These are phyloP conservation scores for Sphenostylis stenocarpa DNA, from an alignment of 306 rosid species.

Conservation along the genomic window DNA sequence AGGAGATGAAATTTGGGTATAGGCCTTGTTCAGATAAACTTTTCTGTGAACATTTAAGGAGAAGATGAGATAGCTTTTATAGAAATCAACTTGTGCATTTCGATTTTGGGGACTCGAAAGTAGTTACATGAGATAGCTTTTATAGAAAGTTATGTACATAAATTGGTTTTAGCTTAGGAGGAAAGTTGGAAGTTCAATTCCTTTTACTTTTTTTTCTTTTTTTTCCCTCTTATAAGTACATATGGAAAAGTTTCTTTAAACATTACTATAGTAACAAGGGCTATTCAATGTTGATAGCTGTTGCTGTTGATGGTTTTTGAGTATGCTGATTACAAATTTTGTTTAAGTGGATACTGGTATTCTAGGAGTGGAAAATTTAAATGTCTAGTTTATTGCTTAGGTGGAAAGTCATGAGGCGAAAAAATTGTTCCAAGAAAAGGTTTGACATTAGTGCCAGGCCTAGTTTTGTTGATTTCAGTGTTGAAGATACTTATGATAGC, in stretches of 20 bases:
- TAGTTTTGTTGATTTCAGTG: not conserved
- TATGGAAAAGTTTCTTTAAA: not conserved
- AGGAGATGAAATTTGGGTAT: not conserved
- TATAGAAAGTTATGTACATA: not conserved
- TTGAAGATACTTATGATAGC: not conserved
- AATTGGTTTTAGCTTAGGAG: not conserved
- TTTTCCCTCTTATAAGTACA: not conserved
- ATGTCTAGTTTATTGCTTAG: not conserved
- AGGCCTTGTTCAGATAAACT: not conserved
- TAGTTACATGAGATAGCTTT: not conserved
- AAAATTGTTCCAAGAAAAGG: not conserved
- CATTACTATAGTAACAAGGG: not conserved
- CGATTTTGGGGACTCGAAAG: not conserved
- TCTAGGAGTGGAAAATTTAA: not conserved
- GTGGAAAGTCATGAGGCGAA: not conserved
- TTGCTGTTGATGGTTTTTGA: not conserved
- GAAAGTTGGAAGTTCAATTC: not conserved
- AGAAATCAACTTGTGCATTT: not conserved
- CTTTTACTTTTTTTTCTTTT: not conserved
- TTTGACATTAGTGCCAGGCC: not conserved
- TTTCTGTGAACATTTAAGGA: not conserved
- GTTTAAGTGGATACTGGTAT: not conserved
- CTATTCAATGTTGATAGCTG: conserved; percentile 1
- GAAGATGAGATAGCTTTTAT: not conserved
- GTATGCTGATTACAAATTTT: not conserved